phyloP scores from a whole-genome alignment of 345 rosid genomes.

The Lumnitzera littorea region DNA sequence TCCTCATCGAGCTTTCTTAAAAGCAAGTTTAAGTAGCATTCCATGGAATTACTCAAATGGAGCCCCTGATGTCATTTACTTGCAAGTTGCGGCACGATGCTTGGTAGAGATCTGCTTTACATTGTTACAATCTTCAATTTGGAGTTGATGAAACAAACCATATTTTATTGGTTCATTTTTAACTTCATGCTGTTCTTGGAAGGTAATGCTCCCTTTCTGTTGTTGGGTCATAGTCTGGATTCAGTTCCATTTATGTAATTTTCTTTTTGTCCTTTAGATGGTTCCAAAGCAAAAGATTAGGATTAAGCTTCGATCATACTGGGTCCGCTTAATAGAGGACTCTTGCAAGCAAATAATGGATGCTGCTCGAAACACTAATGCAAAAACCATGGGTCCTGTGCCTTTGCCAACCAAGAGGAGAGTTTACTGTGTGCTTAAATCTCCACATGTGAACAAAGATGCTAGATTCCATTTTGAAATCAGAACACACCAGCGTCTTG shows the following conservation, averaged over 20 bases:
- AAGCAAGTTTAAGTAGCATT: too few relatives aligned
- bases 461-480: constrained; percentile 97
- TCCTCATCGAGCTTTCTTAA: too few relatives aligned
- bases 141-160: too few relatives aligned
- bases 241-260: neutral
- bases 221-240: too few relatives aligned
- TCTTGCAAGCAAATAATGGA: constrained; percentile 97
- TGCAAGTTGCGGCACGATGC: too few relatives aligned
- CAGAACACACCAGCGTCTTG: constrained; percentile 86
- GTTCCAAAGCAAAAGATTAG: constrained; percentile 98
- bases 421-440: constrained; percentile 88
- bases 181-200: too few relatives aligned
- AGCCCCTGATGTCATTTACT: too few relatives aligned
- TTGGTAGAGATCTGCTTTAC: too few relatives aligned
- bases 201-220: too few relatives aligned
- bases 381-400: constrained; percentile 94
- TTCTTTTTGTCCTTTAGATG: constrained; percentile 33
- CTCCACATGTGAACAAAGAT: constrained; percentile 98
- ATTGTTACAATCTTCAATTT: too few relatives aligned
- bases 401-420: constrained; percentile 91
- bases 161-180: too few relatives aligned
- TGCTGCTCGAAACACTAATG: constrained; percentile 79
- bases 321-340: constrained; percentile 89
- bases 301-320: constrained; percentile 86
- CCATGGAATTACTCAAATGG: too few relatives aligned